Base-by-base conservation (phyloP, 768 basidiomycete genomes). In the Sporobolomyces phaffii region DNA sequence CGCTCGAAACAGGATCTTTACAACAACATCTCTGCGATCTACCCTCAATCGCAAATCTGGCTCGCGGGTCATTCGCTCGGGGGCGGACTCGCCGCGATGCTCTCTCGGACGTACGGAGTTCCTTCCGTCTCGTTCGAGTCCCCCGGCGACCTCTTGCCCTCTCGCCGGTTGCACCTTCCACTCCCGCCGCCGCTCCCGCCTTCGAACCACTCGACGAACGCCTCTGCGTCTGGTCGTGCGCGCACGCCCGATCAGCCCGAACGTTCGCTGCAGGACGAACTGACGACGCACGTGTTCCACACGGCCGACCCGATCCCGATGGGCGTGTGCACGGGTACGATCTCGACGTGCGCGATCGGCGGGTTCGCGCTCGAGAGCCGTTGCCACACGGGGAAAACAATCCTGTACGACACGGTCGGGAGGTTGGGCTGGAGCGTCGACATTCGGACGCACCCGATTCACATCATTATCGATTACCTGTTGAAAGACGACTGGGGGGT, bases 281-380 rank as follows among this genome's bases (percentile, higher is more conserved):
- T 69, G 24, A 69, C 71, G 45, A 91, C 87, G 0, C 91, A 97
- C 74, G 81, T 97, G 11, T 94, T 89, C 74, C 88, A 97, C 75
- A 97, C 88, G 1, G 93, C 87, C 26, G 94, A 98, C 81, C 93
- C 93, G 0, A 89, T 97, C 40, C 84, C 93, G 5, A 88, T 89
- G 38, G 89, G 89, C 1, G 82, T 82, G 0, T 92, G 90, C 74
- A 91, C 80, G 17, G 91, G 90, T 17, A 80, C 88, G 1, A 80
- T 83, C 13, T 92, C 88, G 0, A 78, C 83, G 1, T 99, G 94
- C 76, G 84, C 86, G 20, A 82, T 89, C 38, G 90, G 80, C 0
- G 93, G 94, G 1, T 93, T 89, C 73, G 94, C 91, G 0, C 79
- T 92, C 78, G 90, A 92, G 78, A 83, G 86, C 5, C 81, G 80